Evolutionary conservation across 2,329 filamentous ascomycete species (phyloP).

Genomic region (Rhexocercosporidium sp.): DNA sequence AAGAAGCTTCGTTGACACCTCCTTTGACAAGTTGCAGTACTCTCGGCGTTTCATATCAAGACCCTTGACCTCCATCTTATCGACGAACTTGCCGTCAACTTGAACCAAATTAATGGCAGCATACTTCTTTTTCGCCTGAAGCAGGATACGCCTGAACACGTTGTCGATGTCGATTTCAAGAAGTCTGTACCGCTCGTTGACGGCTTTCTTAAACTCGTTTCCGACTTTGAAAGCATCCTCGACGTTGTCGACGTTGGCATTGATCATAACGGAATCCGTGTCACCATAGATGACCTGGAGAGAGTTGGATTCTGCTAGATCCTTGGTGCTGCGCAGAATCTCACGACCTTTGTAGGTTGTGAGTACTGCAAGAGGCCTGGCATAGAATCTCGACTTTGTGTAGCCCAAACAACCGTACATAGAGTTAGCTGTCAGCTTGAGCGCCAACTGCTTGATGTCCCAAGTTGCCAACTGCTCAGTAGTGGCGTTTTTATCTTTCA

Average conservation of each 20-base stretch:
- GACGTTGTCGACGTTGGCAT: conserved; percentile 94
- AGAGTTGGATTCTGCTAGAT: conserved; percentile 87
- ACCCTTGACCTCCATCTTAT: conserved; percentile 97
- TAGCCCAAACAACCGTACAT: conserved; percentile 99
- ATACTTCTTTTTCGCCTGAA: conserved; percentile 99
- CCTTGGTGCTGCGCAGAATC: conserved; percentile 94
- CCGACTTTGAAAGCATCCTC: conserved; percentile 90
- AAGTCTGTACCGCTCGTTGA: conserved; percentile 91
- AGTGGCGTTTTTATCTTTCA: conserved; percentile 92
- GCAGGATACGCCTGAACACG: conserved; percentile 87
- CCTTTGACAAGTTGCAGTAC: conserved; percentile 94
- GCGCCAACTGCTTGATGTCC: conserved; percentile 96
- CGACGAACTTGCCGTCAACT: conserved; percentile 84
- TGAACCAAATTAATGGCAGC: conserved; percentile 94
- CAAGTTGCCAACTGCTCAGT: conserved; percentile 87
- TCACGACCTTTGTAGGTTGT: conserved; percentile 98
- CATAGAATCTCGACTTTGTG: conserved; percentile 96
- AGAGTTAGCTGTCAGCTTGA: conserved; percentile 98
- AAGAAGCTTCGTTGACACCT: conserved; percentile 88
- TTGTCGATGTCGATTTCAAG: conserved; percentile 99
- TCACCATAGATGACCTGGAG: conserved; percentile 98
- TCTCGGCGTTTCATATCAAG: conserved; percentile 97
- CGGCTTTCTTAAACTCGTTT: conserved; percentile 90
- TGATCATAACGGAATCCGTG: conserved; percentile 99
- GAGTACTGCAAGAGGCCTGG: conserved; percentile 90